Percentiles rank a stretch among this genome's conserved stretches.
Evolutionary conservation across 495 filamentous ascomycete genomes (phyloP).

Genomic region (Penicillium longicatenatum): DNA sequence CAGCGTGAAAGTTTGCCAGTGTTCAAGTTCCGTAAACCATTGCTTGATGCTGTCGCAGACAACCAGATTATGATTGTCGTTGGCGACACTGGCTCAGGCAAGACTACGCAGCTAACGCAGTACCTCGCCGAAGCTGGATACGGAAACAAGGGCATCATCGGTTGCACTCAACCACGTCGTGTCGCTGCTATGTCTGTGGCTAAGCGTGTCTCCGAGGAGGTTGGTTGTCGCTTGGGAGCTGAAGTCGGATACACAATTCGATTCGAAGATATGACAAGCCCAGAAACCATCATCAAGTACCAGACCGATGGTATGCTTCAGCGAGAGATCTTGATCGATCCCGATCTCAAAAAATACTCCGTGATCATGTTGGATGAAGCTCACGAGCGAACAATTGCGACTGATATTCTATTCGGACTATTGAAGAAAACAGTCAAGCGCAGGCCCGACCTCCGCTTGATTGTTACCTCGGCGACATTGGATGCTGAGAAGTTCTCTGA

Average conservation of each 20-base stretch:
- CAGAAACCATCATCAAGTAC: slow-evolving; percentile 94
- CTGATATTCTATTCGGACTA: slow-evolving; percentile 91
- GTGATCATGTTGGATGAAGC: slow-evolving; percentile 99
- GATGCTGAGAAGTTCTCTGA: slow-evolving; percentile 97
- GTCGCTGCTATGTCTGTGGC: slow-evolving; percentile 98
- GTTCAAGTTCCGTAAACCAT: slow-evolving; percentile 82
- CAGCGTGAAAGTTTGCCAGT: slow-evolving; percentile 91
- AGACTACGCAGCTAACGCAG: slow-evolving; percentile 95
- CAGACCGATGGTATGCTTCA: slow-evolving; percentile 99
- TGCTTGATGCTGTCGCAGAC: slow-evolving; percentile 82
- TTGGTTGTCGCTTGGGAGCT: slow-evolving; percentile 85
- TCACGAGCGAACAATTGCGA: slow-evolving; percentile 95
- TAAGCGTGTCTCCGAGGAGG: slow-evolving; percentile 94
- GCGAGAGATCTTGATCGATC: slow-evolving; percentile 89
- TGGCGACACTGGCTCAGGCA: slow-evolving; percentile 95
- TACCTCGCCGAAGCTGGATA: slow-evolving; percentile 93
- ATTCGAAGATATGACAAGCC: slow-evolving; percentile 92
- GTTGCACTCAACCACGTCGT: slow-evolving; percentile 95
- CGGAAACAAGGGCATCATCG: slow-evolving; percentile 86
- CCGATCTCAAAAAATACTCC: slow-evolving; percentile 82
- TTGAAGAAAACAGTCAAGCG: slow-evolving; percentile 91
- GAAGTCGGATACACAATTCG: slow-evolving; percentile 98
- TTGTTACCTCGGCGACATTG: slow-evolving; percentile 93
- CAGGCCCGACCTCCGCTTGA: slow-evolving; percentile 85
- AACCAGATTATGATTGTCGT: slow-evolving; percentile 96